These are phyloP conservation scores for Talaromyces verruculosus DNA, from an alignment of 2,329 filamentous ascomycete genomes.

Conservation along the genomic window DNA sequence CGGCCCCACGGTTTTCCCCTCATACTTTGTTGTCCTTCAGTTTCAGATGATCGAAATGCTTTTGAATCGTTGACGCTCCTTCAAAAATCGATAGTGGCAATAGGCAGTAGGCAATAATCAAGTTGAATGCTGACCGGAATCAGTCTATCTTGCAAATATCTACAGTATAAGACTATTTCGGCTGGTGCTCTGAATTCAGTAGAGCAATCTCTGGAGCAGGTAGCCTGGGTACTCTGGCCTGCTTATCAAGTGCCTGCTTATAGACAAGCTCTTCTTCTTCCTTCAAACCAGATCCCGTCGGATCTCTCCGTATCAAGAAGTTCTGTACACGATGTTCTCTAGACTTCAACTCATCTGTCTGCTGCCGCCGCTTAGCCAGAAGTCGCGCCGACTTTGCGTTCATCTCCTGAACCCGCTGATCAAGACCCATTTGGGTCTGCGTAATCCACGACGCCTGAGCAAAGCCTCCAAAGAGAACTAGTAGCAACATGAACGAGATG, in stretches of 20 bases:
- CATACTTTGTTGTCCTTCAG: background rate
- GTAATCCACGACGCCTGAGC: constrained; percentile 71
- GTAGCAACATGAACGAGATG: constrained; percentile 66
- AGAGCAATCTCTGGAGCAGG: background rate
- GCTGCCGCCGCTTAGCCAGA: constrained; percentile 55
- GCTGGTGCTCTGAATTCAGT: background rate
- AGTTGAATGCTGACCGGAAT: background rate
- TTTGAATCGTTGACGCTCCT: background rate
- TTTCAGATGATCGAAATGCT: background rate
- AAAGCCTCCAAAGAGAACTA: constrained; percentile 68
- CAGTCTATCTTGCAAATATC: background rate
- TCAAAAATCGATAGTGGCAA: background rate
- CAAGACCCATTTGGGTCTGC: constrained; percentile 59
- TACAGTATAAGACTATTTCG: background rate
- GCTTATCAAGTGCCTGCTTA: constrained; percentile 33
- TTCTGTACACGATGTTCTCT: constrained; percentile 67
- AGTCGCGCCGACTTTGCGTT: constrained; percentile 63
- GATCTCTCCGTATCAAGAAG: constrained; percentile 74
- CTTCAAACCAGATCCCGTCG: constrained; percentile 48
- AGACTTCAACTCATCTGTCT: constrained; percentile 48
- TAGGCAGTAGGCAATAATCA: background rate
- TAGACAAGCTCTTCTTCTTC: constrained; percentile 46
- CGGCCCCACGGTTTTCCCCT: no score
- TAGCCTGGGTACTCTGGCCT: background rate
- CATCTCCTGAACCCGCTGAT: constrained; percentile 66